Base-by-base conservation (phyloP, 23 red algal genomes). In the Gracilaria gracilis region DNA sequence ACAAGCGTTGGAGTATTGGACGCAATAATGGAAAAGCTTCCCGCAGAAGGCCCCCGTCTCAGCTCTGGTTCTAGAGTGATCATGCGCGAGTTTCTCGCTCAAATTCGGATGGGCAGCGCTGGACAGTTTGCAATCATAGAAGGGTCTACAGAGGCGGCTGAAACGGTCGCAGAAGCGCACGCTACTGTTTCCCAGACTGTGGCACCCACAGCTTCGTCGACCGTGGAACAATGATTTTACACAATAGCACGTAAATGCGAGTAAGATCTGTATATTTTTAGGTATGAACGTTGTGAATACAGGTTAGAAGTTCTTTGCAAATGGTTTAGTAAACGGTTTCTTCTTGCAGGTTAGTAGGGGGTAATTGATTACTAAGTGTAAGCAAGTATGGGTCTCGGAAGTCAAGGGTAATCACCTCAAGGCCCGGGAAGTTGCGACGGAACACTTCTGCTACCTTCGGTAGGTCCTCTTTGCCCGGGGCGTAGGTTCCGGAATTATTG, bases 401-500 rank as follows among this genome's bases (percentile, higher is more conserved):
- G 54, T 92, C 76, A 48, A 92, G 53, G 9, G 76, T 78, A 0
- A 57, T 25, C 32, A 92, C 88, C 19, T 92, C 75, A 28, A 92
- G 78, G 25, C 51, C 88, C 8, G 79, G 55, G 35, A 93, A 93
- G 81, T 93, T 93, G 38, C 90, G 80, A 36, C 39, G 47, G 62
- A 93, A 93, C 16, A 93, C 90, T 64, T 93, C 80, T 20, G 54
- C 79, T 42, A 93, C 73, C 20, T 64, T 71, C 4, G 90, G 90
- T 40, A 93, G 80, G 54, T 93, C 80, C 50, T 85, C 61, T 51
- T 93, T 86, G 0, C 58, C 71, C 23, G 90, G 90, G n/a, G 90
- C 44, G 44, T 93, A 93, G 21, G 90, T 93, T 11, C 90, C 90
- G 39, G 79, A 84, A 65, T 85, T 85, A 79, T 93, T 93, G 69